Evolutionary conservation across 768 basidiomycete species (phyloP).

Genomic region (Obba rivulosa): DNA sequence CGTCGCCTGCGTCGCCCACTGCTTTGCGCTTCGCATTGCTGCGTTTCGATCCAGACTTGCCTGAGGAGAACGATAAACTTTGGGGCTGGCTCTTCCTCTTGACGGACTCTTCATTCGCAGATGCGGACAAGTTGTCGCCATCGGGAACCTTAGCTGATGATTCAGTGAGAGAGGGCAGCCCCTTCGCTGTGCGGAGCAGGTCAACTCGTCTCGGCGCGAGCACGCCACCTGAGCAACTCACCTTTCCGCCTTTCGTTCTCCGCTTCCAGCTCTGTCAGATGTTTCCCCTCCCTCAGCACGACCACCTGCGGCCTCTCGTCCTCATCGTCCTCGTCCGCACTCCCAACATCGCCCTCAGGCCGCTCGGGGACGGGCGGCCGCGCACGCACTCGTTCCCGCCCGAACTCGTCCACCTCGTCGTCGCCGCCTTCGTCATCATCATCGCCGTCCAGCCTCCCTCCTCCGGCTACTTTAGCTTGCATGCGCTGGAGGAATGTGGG

Average conservation of each 20-base stretch:
- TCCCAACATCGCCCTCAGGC: conserved; percentile 63
- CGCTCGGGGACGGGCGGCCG: conserved; percentile 70
- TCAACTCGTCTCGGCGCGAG: neutral
- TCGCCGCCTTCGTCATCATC: conserved; percentile 44
- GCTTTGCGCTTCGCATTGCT: conserved; percentile 28
- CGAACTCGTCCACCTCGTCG: conserved; percentile 63
- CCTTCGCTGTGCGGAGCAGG: conserved; percentile 41
- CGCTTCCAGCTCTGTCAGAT: conserved; percentile 72
- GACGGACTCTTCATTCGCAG: neutral
- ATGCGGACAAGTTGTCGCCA: neutral
- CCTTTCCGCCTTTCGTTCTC: conserved; percentile 75
- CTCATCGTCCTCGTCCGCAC: conserved; percentile 53
- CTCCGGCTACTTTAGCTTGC: conserved; percentile 56
- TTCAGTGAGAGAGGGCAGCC: conserved; percentile 49
- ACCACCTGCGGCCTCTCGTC: conserved; percentile 90
- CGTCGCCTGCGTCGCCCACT: conserved; percentile 27
- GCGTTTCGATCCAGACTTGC: conserved; percentile 15
- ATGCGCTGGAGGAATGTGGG: conserved; percentile 66
- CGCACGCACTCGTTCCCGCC: conserved; percentile 58
- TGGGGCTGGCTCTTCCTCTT: conserved; percentile 14
- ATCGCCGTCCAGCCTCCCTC: conserved; percentile 28
- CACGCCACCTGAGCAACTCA: conserved; percentile 26
- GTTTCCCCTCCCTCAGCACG: conserved; percentile 83
- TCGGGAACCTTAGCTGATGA: conserved; percentile 5
- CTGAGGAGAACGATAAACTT: conserved; percentile 37